phyloP scores from a whole-genome alignment of 805 yeast species.

The Yamadazyma philogaea region DNA sequence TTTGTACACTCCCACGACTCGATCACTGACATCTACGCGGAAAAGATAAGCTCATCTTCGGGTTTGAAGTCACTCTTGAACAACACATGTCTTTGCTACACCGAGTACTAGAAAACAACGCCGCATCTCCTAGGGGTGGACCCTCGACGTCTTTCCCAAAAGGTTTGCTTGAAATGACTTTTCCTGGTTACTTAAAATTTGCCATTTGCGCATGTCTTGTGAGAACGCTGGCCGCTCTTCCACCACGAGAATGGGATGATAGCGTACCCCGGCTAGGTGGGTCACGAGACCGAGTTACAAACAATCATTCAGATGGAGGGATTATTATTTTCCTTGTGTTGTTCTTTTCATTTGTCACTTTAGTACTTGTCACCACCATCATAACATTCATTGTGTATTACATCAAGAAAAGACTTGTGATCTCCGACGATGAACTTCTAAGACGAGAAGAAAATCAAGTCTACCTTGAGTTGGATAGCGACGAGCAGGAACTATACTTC shows the following conservation, averaged over 20 bases:
- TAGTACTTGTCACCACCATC: constrained; percentile 2
- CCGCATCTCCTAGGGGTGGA: too few species aligned
- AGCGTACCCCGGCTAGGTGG: background rate
- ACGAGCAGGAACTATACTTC: constrained; percentile 67
- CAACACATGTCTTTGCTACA: background rate
- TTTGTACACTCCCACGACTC: background rate
- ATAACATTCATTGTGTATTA: constrained; percentile 8
- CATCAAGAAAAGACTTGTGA: constrained; percentile 8
- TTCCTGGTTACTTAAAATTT: background rate
- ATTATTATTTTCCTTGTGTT: constrained; percentile 7
- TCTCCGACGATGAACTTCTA: constrained; percentile 52
- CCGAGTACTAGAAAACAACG: background rate
- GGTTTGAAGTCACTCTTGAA: background rate
- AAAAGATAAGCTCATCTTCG: constrained; percentile 1
- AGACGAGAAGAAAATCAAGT: constrained; percentile 58
- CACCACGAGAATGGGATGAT: background rate
- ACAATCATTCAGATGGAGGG: background rate
- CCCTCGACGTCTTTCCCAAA: background rate
- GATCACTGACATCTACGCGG: background rate
- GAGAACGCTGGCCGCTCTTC: background rate
- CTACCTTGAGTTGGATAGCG: constrained; percentile 58
- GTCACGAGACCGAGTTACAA: background rate
- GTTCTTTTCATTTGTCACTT: constrained; percentile 6
- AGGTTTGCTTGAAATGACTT: too few species aligned
- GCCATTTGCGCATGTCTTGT: background rate